Percentiles rank a stretch among this genome's conserved stretches.
Conservation (phyloP, 148 eudicot genomes). For the Suaeda aralocaspica region DNA sequence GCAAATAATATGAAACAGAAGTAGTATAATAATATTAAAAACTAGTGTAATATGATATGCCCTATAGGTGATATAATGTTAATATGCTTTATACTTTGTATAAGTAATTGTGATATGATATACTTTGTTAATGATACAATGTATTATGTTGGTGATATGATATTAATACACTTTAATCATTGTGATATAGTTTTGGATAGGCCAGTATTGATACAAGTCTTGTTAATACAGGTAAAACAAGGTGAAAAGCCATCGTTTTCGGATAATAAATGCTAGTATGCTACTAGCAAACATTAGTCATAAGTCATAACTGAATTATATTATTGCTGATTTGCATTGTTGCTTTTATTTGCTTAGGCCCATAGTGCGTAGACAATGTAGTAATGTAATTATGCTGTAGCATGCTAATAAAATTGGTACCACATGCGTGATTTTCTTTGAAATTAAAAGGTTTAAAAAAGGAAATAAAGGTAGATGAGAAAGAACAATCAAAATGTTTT, state of each 20-base stretch:
- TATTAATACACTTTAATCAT: too few relatives aligned
- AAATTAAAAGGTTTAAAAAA: not conserved
- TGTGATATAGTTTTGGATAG: too few relatives aligned
- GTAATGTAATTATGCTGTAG: not conserved
- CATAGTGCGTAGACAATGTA: not conserved
- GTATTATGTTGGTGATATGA: too few relatives aligned
- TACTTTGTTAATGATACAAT: too few relatives aligned
- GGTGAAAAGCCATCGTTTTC: constrained; percentile 19
- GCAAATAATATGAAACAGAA: too few relatives aligned
- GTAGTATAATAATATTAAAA: too few relatives aligned
- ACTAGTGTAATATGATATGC: too few relatives aligned
- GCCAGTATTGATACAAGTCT: not conserved
- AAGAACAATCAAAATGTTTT: constrained; percentile 11
- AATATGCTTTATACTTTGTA: too few relatives aligned
- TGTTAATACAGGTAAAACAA: constrained; percentile 8
- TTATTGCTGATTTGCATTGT: constrained; percentile 1
- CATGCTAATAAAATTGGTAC: constrained; percentile 23
- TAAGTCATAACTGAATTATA: constrained; percentile 3
- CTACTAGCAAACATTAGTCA: constrained; percentile 10
- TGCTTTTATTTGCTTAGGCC: constrained; percentile 13
- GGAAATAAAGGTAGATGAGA: constrained; percentile 9
- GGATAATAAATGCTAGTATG: constrained; percentile 4
- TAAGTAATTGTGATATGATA: too few relatives aligned
- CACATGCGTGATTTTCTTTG: constrained; percentile 25
- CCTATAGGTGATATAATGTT: too few relatives aligned